Base-by-base conservation (phyloP, 192 early-diverging fungal genomes). In the Chytriomyces confervae region DNA sequence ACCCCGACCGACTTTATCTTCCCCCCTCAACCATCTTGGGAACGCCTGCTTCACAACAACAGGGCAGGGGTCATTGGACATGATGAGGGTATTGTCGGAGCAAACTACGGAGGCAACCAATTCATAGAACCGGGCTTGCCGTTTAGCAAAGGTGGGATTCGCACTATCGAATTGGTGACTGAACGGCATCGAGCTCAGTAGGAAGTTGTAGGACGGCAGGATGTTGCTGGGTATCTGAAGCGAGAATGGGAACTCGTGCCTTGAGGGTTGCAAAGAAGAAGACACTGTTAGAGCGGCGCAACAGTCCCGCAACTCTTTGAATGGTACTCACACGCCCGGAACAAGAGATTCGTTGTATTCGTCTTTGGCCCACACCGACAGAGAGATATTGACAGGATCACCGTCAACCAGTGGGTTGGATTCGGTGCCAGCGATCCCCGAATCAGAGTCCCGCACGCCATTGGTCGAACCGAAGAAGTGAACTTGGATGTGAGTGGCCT, bases 191-290 rank as follows among this genome's bases (percentile, higher is more conserved):
- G 72, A 74, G 45, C 23, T 62, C 18, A 74, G 61, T 2, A 74
- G 72, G 20, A 74, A 63, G 62, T 74, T 74, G 72, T 62, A 62
- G 8, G 72, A 63, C 7, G 72, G 72, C 57, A 74, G 61, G 20
- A 74, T 74, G 61, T 74, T 62, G 53, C 60, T 74, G 8, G 53
- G 27, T n/a, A 74, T 74, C 72, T 74, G 72, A 18, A 74, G 72
- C 18, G 72, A 74, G 62, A 74, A 74, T 16, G 72, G 72, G 72
- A 74, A 74, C 46, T 74, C 72, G 46, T 74, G 72, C 24, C 72
- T 74, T 27, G 24, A 27, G 24, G 24, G 72, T 23, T n/a, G n/a
- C n/a, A n/a, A 23, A 7, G 7, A 43, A 18, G 27, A 24, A 53
- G 47, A n/a, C 53, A 24, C 49, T 53, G 1, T 70, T 53, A n/a